Conservation (phyloP, 192 early-diverging fungal genomes). For the Phycomyces blakesleeanus region DNA sequence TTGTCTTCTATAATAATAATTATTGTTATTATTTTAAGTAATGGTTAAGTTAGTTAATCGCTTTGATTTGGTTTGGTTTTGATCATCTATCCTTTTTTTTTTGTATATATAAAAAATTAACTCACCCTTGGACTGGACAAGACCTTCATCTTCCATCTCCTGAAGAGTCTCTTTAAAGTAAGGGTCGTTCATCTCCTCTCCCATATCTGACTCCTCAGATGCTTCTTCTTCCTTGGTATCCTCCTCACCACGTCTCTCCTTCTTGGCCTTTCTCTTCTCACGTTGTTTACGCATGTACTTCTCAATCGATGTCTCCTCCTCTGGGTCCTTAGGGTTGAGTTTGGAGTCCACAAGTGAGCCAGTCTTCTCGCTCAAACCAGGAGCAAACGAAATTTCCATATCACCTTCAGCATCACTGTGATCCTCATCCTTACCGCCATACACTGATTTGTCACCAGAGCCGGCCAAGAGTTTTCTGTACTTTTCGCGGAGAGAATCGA, state of each 20-base stretch:
- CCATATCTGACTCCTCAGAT: slow-evolving; percentile 12
- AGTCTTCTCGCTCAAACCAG: slow-evolving; percentile 77
- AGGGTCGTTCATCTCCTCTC: slow-evolving; percentile 33
- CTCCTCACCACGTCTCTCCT: slow-evolving; percentile 41
- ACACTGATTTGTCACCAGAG: slow-evolving; percentile 29
- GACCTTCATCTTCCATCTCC: slow-evolving; percentile 36
- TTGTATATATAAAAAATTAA: too few species aligned
- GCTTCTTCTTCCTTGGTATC: slow-evolving; percentile 24
- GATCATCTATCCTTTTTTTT: too few species aligned
- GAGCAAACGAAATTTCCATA: slow-evolving; percentile 92
- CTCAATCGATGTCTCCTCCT: slow-evolving; percentile 86
- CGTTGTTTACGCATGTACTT: slow-evolving; percentile 75
- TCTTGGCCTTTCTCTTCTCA: slow-evolving; percentile 69
- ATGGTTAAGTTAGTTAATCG: too few species aligned
- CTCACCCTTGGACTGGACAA: slow-evolving; percentile 13
- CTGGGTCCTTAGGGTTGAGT: slow-evolving; percentile 14
- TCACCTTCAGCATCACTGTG: slow-evolving; percentile 27
- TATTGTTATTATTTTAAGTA: too few species aligned
- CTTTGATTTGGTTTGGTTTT: too few species aligned
- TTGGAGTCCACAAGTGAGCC: slow-evolving; percentile 47
- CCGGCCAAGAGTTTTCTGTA: slow-evolving; percentile 46
- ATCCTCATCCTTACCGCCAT: slow-evolving; percentile 24
- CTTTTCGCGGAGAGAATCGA: slow-evolving; percentile 41
- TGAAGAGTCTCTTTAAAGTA: slow-evolving; percentile 49
- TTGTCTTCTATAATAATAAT: too few species aligned